Evolutionary conservation across 208 protist genomes (phyloP).

Genomic region (Trypanosoma conorhini): DNA sequence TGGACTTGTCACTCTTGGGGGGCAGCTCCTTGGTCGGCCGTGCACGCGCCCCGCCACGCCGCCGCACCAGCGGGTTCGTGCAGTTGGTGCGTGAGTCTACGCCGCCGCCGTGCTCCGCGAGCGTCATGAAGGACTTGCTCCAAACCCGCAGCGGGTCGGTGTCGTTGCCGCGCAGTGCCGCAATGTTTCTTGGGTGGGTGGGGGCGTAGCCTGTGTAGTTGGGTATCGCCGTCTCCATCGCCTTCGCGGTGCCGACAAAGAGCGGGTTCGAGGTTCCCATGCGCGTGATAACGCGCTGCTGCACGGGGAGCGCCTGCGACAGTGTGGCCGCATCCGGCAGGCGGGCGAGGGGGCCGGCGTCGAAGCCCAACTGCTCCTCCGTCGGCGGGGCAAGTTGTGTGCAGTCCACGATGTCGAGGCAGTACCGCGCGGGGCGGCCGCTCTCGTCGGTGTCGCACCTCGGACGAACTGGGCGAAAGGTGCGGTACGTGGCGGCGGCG

Average conservation of each 20-base stretch:
- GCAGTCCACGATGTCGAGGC: slow-evolving; percentile 85
- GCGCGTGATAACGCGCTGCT: slow-evolving; percentile 71
- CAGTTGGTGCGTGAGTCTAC: slow-evolving; percentile 47
- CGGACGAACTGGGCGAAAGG: slow-evolving; percentile 24
- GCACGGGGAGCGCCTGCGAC: slow-evolving; percentile 45
- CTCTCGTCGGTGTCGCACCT: slow-evolving; percentile 40
- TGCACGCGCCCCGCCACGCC: slow-evolving; percentile 45
- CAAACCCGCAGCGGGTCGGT: slow-evolving; percentile 54
- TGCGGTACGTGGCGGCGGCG: slow-evolving; percentile 29
- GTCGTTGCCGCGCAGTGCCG: slow-evolving; percentile 47
- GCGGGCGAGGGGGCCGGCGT: slow-evolving; percentile 40
- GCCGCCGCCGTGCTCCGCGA: slow-evolving; percentile 84
- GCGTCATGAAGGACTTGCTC: slow-evolving; percentile 90
- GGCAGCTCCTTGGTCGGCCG: slow-evolving; percentile 43
- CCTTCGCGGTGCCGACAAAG: slow-evolving; percentile 75
- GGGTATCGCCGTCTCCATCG: slow-evolving; percentile 45
- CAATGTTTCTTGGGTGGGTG: slow-evolving; percentile 41
- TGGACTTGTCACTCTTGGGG: slow-evolving; percentile 49
- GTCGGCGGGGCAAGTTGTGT: slow-evolving; percentile 57
- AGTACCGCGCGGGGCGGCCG: slow-evolving; percentile 48
- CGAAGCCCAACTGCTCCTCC: slow-evolving; percentile 64
- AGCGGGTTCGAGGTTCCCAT: slow-evolving; percentile 70
- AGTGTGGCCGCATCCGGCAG: slow-evolving; percentile 37
- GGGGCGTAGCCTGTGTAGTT: slow-evolving; percentile 70
- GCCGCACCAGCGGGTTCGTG: slow-evolving; percentile 43